Base-by-base conservation (phyloP, 192 early-diverging fungal genomes). In the Chytriomyces sp. region DNA sequence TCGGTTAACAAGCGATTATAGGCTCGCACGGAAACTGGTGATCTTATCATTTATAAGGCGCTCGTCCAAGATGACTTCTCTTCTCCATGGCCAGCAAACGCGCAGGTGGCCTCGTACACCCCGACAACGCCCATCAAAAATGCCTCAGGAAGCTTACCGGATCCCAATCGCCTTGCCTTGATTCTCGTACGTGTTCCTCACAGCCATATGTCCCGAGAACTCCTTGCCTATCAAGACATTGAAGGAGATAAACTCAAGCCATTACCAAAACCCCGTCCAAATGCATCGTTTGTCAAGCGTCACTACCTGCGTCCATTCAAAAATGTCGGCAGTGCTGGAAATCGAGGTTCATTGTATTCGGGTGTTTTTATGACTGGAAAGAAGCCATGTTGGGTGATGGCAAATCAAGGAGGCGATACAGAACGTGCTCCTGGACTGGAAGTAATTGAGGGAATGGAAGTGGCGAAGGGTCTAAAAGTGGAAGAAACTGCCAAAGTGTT, bases 321-420 rank as follows among this genome's bases (percentile, higher is more conserved):
- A 20, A 26, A 62, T 9, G 65, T 84, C 50, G 85, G 85, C 20
- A 26, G 65, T 8, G 71, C 18, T 8, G 71, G 57, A 1, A 46
- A 43, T 6, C 35, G 23, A 24, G 60, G 59, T 18, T 45, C 59
- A 7, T 53, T 48, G 35, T 94, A 91, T 82, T 77, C 88, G 0
- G 94, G 93, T 8, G 85, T 95, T 5, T 92, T 95, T 79, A 85
- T 94, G 44, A 80, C 89, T 10, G 93, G 94, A 28, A 77, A 81
- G 11, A 79, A 89, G 13, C 93, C 94, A 13, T 84, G 87, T 61
- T 95, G 93, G 92, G 78, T 95, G 23, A 88, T 95, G 85, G 81
- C 86, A 18, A 79, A 64, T 5, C 62, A 24, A 13, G 77, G 76
- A 7, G 81, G 80, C n/a, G 79, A 75, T 5, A 44, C 45, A 26